These are phyloP conservation scores for Lepidium africanum DNA, from an alignment of 345 rosid genomes.

Conservation along the genomic window DNA sequence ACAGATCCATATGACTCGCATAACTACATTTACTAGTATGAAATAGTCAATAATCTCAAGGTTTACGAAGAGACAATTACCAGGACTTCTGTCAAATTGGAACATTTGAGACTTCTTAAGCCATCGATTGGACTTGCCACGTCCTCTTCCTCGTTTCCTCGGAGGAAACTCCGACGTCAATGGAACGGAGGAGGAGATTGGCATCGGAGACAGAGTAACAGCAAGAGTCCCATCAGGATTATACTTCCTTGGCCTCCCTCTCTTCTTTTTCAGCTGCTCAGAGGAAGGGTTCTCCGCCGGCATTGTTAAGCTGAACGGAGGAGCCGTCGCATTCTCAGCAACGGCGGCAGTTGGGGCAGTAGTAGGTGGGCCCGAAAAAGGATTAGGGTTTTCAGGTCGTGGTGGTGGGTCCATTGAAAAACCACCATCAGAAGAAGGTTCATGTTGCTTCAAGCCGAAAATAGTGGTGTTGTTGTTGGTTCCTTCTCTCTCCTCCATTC, in stretches of 20 bases:
- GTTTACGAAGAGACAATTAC: conserved; percentile 21
- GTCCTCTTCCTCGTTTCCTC: conserved; percentile 62
- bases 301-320: conserved; percentile 28
- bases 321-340: conserved; percentile 17
- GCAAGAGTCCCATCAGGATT: conserved; percentile 58
- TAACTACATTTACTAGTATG: background rate
- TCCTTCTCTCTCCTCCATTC: conserved; percentile 71
- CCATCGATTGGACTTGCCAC: conserved; percentile 38
- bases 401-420: conserved; percentile 44
- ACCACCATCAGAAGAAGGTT: conserved; percentile 38
- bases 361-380: conserved; percentile 25
- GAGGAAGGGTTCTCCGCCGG: conserved; percentile 26
- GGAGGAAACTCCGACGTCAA: conserved; percentile 46
- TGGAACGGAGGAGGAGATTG: conserved; percentile 85
- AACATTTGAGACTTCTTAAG: conserved; percentile 51
- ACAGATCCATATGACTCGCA: conserved; percentile 1
- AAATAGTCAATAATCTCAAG: background rate
- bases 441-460: conserved; percentile 42
- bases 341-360: background rate
- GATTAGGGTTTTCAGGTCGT: conserved; percentile 39
- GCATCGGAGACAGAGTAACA: conserved; percentile 73
- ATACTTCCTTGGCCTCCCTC: conserved; percentile 91
- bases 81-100: conserved; percentile 54
- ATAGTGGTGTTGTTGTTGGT: conserved; percentile 26
- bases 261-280: conserved; percentile 60